Evolutionary conservation across 1,139 yeast genomes (phyloP).

Genomic region (Blastobotrys illinoisensis): DNA sequence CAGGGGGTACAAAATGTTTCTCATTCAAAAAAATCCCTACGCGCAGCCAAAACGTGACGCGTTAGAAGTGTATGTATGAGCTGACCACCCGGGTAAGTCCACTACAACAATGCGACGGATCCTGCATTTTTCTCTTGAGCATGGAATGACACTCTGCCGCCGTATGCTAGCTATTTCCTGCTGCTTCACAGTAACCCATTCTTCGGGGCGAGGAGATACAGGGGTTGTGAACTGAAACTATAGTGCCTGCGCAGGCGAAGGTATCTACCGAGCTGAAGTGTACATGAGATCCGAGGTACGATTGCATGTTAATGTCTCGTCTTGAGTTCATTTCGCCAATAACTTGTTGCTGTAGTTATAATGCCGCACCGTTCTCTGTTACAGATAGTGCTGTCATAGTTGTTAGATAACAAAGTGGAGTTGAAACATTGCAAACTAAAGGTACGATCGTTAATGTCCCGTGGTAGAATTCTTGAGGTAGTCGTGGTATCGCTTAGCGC

Average conservation of each 20-base stretch:
- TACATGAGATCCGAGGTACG: background rate
- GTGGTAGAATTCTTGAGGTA: conserved; percentile 1
- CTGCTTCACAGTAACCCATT: background rate
- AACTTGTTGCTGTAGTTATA: too few species aligned
- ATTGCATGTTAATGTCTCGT: background rate
- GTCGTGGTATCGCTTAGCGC: conserved; percentile 12
- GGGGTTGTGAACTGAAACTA: background rate
- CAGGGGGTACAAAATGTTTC: background rate
- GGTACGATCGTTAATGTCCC: background rate
- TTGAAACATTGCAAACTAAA: background rate
- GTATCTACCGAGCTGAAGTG: background rate
- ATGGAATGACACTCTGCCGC: too few species aligned
- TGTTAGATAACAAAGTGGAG: too few species aligned
- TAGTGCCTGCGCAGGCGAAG: background rate
- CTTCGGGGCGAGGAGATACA: background rate
- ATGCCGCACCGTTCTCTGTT: too few species aligned
- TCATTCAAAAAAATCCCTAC: background rate
- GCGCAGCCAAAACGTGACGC: background rate
- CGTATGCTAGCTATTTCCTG: too few species aligned
- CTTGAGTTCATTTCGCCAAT: background rate
- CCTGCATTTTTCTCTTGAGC: too few species aligned
- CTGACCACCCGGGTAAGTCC: too few species aligned
- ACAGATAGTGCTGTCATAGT: too few species aligned
- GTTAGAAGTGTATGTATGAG: background rate
- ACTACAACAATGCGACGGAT: too few species aligned